phyloP scores from a whole-genome alignment of 768 basidiomycete species.

The Rhodosporidiobolus sp. region DNA sequence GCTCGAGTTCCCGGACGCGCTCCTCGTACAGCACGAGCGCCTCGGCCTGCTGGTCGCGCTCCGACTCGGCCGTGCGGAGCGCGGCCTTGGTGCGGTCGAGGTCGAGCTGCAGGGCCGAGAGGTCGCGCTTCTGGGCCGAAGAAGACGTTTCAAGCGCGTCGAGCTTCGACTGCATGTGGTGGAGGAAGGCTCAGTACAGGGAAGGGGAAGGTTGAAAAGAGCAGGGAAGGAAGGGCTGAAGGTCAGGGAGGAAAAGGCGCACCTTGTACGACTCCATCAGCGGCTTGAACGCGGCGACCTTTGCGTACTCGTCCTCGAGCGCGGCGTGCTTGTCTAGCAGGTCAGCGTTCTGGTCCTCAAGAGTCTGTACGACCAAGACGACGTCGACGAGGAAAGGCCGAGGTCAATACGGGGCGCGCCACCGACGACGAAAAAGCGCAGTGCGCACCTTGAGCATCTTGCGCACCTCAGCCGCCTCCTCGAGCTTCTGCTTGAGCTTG shows the following conservation, averaged over 20 bases:
- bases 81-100: constrained; percentile 74
- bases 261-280: constrained; percentile 88
- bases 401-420: too few species aligned
- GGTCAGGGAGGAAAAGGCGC: too few species aligned
- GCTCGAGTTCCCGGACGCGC: constrained; percentile 79
- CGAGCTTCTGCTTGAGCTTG: constrained; percentile 97
- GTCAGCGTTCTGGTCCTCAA: constrained; percentile 89
- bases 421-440: too few species aligned
- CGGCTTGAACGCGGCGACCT: constrained; percentile 78
- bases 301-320: constrained; percentile 87
- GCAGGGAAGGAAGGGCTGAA: too few species aligned
- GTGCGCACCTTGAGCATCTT: constrained; percentile 49
- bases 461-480: constrained; percentile 73
- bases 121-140: constrained; percentile 64
- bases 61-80: constrained; percentile 58
- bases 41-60: constrained; percentile 74
- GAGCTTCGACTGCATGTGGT: too few species aligned
- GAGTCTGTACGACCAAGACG: constrained; percentile 27
- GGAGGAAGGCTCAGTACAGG: too few species aligned
- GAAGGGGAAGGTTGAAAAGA: too few species aligned
- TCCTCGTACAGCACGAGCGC: constrained; percentile 86
- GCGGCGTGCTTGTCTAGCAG: constrained; percentile 86
- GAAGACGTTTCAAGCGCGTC: constrained; percentile 71
- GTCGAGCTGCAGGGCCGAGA: constrained; percentile 68
- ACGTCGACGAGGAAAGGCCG: not conserved